Conservation (phyloP, 2,329 filamentous ascomycete species). For the Orbilia quercus region DNA sequence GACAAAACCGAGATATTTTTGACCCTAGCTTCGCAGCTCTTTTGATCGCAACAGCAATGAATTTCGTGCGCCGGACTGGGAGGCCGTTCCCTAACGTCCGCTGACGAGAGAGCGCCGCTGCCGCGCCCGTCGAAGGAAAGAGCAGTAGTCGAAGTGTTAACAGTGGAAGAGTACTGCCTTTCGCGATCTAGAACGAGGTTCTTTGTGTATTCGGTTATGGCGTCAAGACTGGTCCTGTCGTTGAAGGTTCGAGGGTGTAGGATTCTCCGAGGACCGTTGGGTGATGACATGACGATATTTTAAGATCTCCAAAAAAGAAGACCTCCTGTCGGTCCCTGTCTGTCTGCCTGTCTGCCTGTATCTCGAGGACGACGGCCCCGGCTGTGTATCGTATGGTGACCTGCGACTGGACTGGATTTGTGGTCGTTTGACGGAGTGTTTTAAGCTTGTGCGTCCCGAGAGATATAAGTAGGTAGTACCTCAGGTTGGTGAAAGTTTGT, state of each 20-base stretch:
- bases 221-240: slow-evolving; percentile 51
- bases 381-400: no score
- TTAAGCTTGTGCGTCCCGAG: background rate
- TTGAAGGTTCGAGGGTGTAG: slow-evolving; percentile 50
- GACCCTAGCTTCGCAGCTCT: slow-evolving; percentile 46
- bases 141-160: slow-evolving; percentile 36
- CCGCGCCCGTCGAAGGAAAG: slow-evolving; percentile 47
- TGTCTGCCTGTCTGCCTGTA: no score
- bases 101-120: slow-evolving; percentile 35
- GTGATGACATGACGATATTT: slow-evolving; percentile 49
- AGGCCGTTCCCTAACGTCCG: slow-evolving; percentile 31
- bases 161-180: slow-evolving; percentile 29
- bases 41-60: slow-evolving; percentile 49
- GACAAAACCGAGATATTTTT: slow-evolving; percentile 47
- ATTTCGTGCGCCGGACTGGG: slow-evolving; percentile 49
- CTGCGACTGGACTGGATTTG: no score
- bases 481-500: background rate
- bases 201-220: slow-evolving; percentile 49
- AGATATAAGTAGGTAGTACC: slow-evolving; percentile 25
- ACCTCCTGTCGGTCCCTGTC: background rate
- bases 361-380: no score
- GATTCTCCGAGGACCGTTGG: slow-evolving; percentile 55
- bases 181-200: slow-evolving; percentile 44
- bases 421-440: background rate
- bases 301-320: background rate